Percentiles rank a stretch among this genome's conserved stretches.
Evolutionary conservation across 2,329 filamentous ascomycete genomes (phyloP).

Genomic region (Exophiala sp.): DNA sequence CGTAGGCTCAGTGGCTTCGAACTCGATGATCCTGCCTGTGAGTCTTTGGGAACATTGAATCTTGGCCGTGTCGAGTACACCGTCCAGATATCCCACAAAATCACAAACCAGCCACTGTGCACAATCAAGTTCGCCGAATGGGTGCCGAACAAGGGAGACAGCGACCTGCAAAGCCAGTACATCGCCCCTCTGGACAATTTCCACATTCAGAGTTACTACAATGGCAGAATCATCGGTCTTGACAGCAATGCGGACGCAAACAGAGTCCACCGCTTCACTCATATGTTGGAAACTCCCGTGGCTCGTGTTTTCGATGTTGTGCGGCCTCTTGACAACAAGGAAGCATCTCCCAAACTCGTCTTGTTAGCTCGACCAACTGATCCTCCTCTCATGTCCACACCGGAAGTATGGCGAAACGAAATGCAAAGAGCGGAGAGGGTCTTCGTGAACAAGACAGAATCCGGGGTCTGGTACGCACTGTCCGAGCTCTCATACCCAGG

Average conservation of each 20-base stretch:
- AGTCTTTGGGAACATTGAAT: constrained; percentile 70
- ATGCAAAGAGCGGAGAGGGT: constrained; percentile 57
- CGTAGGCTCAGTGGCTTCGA: constrained; percentile 59
- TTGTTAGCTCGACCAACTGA: constrained; percentile 79
- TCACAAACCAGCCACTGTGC: constrained; percentile 69
- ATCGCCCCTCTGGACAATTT: constrained; percentile 72
- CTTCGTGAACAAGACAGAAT: constrained; percentile 78
- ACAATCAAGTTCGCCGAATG: constrained; percentile 92
- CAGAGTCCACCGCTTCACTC: constrained; percentile 49
- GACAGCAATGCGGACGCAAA: constrained; percentile 55
- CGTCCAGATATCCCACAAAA: constrained; percentile 71
- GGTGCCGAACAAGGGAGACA: constrained; percentile 85
- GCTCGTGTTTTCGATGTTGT: constrained; percentile 85
- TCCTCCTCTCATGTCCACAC: constrained; percentile 38
- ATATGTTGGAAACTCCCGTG: constrained; percentile 69
- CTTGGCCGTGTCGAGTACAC: constrained; percentile 85
- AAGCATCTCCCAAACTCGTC: constrained; percentile 62
- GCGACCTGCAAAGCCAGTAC: constrained; percentile 80
- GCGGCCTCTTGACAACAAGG: constrained; percentile 62
- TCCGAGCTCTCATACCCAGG: constrained; percentile 81
- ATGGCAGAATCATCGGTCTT: constrained; percentile 76
- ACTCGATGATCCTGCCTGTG: constrained; percentile 64
- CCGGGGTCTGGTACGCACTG: constrained; percentile 90
- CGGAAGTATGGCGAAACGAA: constrained; percentile 30
- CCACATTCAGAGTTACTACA: constrained; percentile 81